Base-by-base conservation (phyloP, 2,329 filamentous ascomycete species). In the Hymenoscyphus fraxineus region DNA sequence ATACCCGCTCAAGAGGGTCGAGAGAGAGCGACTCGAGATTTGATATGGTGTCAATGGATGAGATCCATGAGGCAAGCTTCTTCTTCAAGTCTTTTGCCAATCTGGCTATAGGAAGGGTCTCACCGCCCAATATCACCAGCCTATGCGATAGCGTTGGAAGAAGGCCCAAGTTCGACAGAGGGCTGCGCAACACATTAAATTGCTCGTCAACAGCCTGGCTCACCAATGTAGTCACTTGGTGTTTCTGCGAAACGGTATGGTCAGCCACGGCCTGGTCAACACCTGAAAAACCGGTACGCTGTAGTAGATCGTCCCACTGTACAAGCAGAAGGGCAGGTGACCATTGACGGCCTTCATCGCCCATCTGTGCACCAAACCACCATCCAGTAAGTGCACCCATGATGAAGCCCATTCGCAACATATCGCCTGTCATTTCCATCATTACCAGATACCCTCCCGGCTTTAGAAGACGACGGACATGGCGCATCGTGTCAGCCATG, bases 381-480 rank as follows among this genome's bases (percentile, higher is more conserved):
- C 66, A 68, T 13, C 64, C 64, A 19, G 55, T 22, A 3, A 63
- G 9, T 27, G 16, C 15, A 19, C 27, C 27, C 16, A 63, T 27
- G 10, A 63, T 38, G 4, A 63, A 27, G 32, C 10, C 4, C 13
- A 22, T 10, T n/a, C 55, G 55, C 9, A 63, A 4, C 10, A n/a
- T 39, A 12, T 51, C 19, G 3, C 32, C 55, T 12, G 54, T 54
- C 9, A 62, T 84, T 81, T 13, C 79, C 62, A 1, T 81, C 55
- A 64, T 22, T 0, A 83, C 44, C 0, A 85, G 68, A 41, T 78
- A 77, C 0, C 82, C 82, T 1, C 78, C 80, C 0, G 81, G 78
- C n/a, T 76, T 77, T 0, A 82, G 70, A 0, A 82, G 67, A 0
- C 64, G 64, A 0, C 79, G 74, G 0, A 76, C 67, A 59, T 81